Evolutionary conservation across 495 filamentous ascomycete genomes (phyloP), one percentile per base, ranked within the genome.

Genomic region (Penicillium canariense): DNA sequence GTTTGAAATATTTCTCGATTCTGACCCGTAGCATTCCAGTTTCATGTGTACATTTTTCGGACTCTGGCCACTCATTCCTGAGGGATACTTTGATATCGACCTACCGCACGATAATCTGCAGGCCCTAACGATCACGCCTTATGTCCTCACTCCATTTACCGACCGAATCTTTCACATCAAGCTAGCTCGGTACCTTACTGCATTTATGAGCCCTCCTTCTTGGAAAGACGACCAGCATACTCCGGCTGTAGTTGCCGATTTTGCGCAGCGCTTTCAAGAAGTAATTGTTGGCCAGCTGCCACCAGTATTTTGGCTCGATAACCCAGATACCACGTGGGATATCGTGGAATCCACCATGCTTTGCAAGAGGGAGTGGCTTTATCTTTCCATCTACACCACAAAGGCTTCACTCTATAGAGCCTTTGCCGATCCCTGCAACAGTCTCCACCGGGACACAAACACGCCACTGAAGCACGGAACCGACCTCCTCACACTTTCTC

Each of bases 61-160:
- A 12, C 49, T 56, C 10, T 63, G 60, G 60, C 60, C 60, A 7
- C 45, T 63, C 5, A 63, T 63, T 12, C 60, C 60, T 3, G 60
- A 63, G 26, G 60, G 56, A 12, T 63, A 63, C 22, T 59, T 59
- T 9, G 52, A 63, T 28, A 50, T 59, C 14, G 60, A 63, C 7
- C 56, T 31, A 10, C 60, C 60, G 0, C 40, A 56, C 25, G 56
- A 63, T 17, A 56, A 18, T 18, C 39, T 63, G 0, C 48, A 59
- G 17, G 26, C 49, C 0, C 15, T 56, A 15, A 32, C 52, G 0
- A 17, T 39, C 14, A 56, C 17, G 4, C 56, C 60, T 4, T 59
- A 59, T 11, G 26, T 51, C 17, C 52, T 59, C 10, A 63, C 60
- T 4, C 43, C 52, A 14, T 63, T 59, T 26, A 63, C 56, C 6